Evolutionary conservation across 2,329 filamentous ascomycete genomes (phyloP), one percentile per base, ranked within the genome.

Genomic region (Fusarium dimerum): DNA sequence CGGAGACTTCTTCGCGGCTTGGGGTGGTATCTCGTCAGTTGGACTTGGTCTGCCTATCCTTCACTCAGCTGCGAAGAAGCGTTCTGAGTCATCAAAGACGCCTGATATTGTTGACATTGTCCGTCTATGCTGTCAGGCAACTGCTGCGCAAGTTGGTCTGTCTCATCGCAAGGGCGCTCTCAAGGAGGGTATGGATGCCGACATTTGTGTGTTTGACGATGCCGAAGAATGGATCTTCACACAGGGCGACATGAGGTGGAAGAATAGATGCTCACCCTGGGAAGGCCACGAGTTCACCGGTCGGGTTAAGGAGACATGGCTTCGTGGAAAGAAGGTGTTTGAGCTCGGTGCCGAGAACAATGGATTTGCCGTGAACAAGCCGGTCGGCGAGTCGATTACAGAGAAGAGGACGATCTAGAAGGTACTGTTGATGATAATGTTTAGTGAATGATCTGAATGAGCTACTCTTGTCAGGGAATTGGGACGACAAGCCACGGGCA

Each of bases 11-110:
- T 94, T 97, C 74, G 85, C 88, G 5, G 92, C 92, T 1, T 99
- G 94, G 94, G 94, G 94, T 48, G 94, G 94, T 13, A 96, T 99
- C 66, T 93, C 90, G 5, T 94, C 89, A 5, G 93, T 99, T 16
- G 94, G 94, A 0, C 83, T 99, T 1, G 94, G 94, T 1, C 80
- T 99, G 5, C 90, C 91, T 5, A 96, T 99, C 59, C 80, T 99
- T 6, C 88, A 92, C 85, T 92, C 90, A 0, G 86, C 91, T 42
- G 81, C 89, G 32, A 77, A 80, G 67, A 80, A 83, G 57, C 81
- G 89, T 40, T 76, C 82, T 41, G 73, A 79, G 32, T 70, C 76
- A 9, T 73, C 74, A 61, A 72, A 67, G 59, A 72, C 68, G 45
- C 81, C 71, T 0, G 71, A 69, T n/a, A 72, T 97, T 18, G 78